phyloP scores from a whole-genome alignment of 257 asterid species.

The Perilla frutescens region DNA sequence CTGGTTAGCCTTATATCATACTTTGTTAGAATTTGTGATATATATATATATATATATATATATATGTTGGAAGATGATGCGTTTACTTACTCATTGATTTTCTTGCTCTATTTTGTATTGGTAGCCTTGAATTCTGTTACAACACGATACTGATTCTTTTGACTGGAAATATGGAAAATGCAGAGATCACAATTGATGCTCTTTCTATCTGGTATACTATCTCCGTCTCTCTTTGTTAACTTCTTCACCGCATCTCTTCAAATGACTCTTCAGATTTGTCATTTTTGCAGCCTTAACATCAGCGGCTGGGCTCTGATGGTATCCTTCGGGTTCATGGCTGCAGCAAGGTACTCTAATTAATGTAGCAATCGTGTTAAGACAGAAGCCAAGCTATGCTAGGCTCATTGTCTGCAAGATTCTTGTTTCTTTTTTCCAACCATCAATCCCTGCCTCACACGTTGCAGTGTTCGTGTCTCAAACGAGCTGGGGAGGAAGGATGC shows the following conservation, averaged over 20 bases:
- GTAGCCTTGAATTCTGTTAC: constrained; percentile 76
- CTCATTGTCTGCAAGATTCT: neutral
- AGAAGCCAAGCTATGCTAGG: neutral
- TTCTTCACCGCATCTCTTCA: neutral
- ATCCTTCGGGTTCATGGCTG: constrained; percentile 66
- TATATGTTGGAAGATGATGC: too few species aligned
- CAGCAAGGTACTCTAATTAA: constrained; percentile 53
- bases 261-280: neutral
- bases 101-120: neutral
- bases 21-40: neutral
- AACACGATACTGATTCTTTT: constrained; percentile 57
- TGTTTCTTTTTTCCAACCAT: too few species aligned
- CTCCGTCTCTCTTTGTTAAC: neutral
- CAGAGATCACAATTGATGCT: constrained; percentile 67
- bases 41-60: too few species aligned
- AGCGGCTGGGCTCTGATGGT: constrained; percentile 80
- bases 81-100: too few species aligned
- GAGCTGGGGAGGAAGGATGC: constrained; percentile 68
- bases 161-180: constrained; percentile 64
- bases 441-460: too few species aligned
- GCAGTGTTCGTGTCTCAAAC: constrained; percentile 70
- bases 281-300: constrained; percentile 57
- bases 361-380: neutral
- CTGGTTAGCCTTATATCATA: constrained; percentile 50
- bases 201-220: constrained; percentile 68